Evolutionary conservation across 805 yeast species (phyloP), one percentile per base, ranked within the genome.

Genomic region (Saccharomycopsis selenospora): DNA sequence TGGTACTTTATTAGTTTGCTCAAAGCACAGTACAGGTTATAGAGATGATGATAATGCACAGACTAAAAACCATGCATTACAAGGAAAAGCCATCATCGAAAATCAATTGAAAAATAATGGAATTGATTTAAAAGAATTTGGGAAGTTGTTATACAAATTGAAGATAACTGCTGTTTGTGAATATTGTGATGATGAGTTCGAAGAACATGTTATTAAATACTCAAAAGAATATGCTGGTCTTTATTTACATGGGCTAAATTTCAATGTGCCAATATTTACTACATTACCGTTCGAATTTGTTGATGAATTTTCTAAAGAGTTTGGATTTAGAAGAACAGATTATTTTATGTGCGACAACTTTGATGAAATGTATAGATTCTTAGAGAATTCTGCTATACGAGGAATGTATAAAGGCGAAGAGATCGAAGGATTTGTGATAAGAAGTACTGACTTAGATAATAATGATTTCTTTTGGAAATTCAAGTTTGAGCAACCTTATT

Each of bases 401-500:
- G 98, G 98, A 0, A 71, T 79, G 1, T 88, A 79, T 64, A 67
- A 84, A 1, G 80, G 76, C 1, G 67, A 71, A 33, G 96, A 88
- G 55, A 75, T 86, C 5, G 99, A 93, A 66, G 99, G 99, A 0
- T 93, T 91, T 68, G 99, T 93, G 1, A 71, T 93, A 3, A 72
- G 99, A 48, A 26, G 4, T 14, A 52, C 43, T 24, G 53, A 42
- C 0, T 50, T 52, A 20, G 50, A 54, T 1, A 30, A 48, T 1
- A 49, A 26, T 10, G 85, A 81, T 54, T 88, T 75, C 58, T 86
- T 91, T 64, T 93, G 89, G 77, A 93, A 93, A 66, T 93, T 70
- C 68, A 93, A 93, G 64, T 93, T 93, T 63, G 95, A 89, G 56
- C 95, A 93, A 65, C 99, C 99, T 0, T 93, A 93, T 61, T 66